phyloP scores from a whole-genome alignment of 768 basidiomycete genomes.

The Tephrocybe sp. region DNA sequence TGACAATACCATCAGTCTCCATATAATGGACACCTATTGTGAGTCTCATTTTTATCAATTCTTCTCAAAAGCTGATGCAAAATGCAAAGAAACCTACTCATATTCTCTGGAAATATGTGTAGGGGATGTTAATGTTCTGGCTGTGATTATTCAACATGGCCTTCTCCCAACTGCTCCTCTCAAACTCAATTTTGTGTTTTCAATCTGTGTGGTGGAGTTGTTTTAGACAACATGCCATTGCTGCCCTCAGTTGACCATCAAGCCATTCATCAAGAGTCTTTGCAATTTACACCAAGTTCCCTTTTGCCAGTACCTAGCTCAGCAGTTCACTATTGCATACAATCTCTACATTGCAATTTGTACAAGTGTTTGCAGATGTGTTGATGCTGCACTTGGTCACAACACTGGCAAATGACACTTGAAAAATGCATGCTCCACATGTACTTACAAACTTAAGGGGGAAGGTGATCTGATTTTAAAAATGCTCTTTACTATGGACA shows the following conservation, averaged over 20 bases:
- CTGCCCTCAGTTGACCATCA: not conserved
- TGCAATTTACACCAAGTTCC: slow-evolving; percentile 6
- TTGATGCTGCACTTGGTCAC: slow-evolving; percentile 21
- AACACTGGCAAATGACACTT: slow-evolving; percentile 25
- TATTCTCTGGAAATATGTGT: not conserved
- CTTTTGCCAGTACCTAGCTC: slow-evolving; percentile 14
- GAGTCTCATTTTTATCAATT: not conserved
- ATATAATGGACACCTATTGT: not conserved
- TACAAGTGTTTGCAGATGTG: slow-evolving; percentile 4
- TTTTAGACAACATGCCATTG: not conserved
- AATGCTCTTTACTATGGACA: slow-evolving; percentile 27
- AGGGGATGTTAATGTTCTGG: not conserved
- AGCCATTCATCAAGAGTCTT: not conserved
- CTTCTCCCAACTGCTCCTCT: not conserved
- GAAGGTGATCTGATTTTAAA: slow-evolving; percentile 20
- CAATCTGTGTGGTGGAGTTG: not conserved
- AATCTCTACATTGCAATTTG: slow-evolving; percentile 25
- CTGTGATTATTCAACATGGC: not conserved
- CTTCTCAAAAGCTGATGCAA: not conserved
- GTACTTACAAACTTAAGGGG: no score
- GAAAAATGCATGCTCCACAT: slow-evolving; percentile 24
- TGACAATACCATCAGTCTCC: not conserved
- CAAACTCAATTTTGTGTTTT: not conserved
- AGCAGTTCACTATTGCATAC: slow-evolving; percentile 23
- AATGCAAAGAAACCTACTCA: not conserved